A percentile compares a stretch with the other conserved stretches of the same genome.
phyloP scores from a whole-genome alignment of 1,284 basidiomycete species.

The Naganishia albida region DNA sequence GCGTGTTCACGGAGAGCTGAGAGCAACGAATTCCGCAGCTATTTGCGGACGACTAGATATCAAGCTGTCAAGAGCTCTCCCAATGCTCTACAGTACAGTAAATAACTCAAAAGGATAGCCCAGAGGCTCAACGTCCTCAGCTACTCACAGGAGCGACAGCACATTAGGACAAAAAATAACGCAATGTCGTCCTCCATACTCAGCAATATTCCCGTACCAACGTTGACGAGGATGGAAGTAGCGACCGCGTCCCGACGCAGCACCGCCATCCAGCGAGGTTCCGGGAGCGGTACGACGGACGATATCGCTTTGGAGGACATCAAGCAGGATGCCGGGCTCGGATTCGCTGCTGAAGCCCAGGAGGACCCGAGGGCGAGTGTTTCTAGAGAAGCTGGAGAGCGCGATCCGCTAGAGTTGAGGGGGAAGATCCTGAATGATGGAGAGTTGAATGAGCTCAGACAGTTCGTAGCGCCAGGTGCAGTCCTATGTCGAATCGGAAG shows the following conservation, averaged over 20 bases:
- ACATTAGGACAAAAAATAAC: too few relatives aligned
- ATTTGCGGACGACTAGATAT: too few relatives aligned
- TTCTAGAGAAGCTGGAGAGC: constrained; percentile 49
- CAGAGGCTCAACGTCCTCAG: neutral
- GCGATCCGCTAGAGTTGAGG: constrained; percentile 55
- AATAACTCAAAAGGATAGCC: neutral
- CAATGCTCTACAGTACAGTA: neutral
- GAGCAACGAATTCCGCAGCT: too few relatives aligned
- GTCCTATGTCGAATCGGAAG: neutral
- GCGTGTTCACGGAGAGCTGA: too few relatives aligned
- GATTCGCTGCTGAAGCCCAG: constrained; percentile 21
- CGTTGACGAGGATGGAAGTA: constrained; percentile 2
- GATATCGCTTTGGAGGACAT: constrained; percentile 19
- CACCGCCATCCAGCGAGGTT: neutral
- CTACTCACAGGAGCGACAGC: too few relatives aligned
- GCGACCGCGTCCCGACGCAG: constrained; percentile 11
- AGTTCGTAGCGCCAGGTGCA: constrained; percentile 38
- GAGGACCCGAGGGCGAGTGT: constrained; percentile 19
- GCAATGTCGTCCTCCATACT: constrained; percentile 18
- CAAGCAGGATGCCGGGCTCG: constrained; percentile 1
- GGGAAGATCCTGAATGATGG: constrained; percentile 51
- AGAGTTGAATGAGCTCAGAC: constrained; percentile 47
- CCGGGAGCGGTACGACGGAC: neutral
- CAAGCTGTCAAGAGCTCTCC: neutral
- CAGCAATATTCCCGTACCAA: constrained; percentile 7